Conservation (phyloP, 768 basidiomycete genomes). For the Infundibulicybe gibba region DNA sequence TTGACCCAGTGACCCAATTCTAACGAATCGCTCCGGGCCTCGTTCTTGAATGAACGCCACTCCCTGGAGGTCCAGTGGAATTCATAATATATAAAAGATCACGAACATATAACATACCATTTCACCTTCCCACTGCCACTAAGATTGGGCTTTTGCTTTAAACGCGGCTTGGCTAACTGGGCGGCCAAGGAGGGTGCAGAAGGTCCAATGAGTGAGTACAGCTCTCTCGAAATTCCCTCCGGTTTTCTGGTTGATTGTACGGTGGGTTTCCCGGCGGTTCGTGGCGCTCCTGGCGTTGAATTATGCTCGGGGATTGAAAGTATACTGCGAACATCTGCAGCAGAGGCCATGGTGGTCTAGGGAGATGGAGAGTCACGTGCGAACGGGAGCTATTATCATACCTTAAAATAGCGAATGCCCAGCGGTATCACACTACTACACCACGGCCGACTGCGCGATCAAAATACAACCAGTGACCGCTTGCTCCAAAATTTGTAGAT, state of each 20-base stretch:
- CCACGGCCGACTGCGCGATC: not conserved
- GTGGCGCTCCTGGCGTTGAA: constrained; percentile 32
- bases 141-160: constrained; percentile 84
- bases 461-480: too few relatives aligned
- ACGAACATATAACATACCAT: constrained; percentile 47
- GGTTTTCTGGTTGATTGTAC: constrained; percentile 57
- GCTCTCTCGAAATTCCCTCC: constrained; percentile 89
- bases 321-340: constrained; percentile 82
- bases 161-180: constrained; percentile 73
- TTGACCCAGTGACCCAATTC: constrained; percentile 84
- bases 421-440: too few relatives aligned
- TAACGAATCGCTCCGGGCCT: constrained; percentile 64
- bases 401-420: too few relatives aligned
- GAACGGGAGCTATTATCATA: too few relatives aligned
- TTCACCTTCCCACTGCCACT: constrained; percentile 59
- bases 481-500: too few relatives aligned
- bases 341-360: constrained; percentile 58
- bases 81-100: constrained; percentile 1
- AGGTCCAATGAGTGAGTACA: constrained; percentile 94
- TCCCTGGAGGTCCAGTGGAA: constrained; percentile 46
- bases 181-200: constrained; percentile 83
- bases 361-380: constrained; percentile 11
- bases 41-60: constrained; percentile 69
- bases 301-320: constrained; percentile 57
- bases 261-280: constrained; percentile 43